Conservation (phyloP, 1,139 yeast species). For the Pneumocystis jirovecii region DNA sequence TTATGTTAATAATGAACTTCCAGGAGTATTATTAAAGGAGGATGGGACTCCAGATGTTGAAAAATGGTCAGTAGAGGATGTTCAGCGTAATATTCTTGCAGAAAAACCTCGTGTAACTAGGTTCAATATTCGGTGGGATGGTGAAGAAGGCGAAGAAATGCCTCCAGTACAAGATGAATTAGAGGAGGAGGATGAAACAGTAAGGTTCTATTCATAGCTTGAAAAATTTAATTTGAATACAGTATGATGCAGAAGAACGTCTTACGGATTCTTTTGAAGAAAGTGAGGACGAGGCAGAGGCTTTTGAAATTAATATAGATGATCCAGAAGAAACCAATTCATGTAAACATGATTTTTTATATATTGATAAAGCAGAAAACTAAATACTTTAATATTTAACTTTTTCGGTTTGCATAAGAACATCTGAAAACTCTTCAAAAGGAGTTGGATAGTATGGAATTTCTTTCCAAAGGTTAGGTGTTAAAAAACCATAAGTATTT, state of each 20-base stretch:
- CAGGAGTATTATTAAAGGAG: constrained; percentile 21
- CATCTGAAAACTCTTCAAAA: constrained; percentile 12
- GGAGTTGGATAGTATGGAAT: constrained; percentile 30
- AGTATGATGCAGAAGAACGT: constrained; percentile 5
- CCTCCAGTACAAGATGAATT: constrained; percentile 14
- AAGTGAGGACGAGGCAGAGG: constrained; percentile 7
- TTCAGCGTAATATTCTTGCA: constrained; percentile 82
- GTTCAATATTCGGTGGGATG: constrained; percentile 79
- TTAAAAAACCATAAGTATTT: constrained; percentile 98
- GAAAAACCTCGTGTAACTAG: constrained; percentile 96
- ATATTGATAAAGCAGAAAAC: neutral
- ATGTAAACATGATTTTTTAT: neutral
- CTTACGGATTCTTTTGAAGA: constrained; percentile 5
- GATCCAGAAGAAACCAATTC: neutral
- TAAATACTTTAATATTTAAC: neutral
- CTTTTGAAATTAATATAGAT: neutral
- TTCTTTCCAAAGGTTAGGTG: constrained; percentile 97
- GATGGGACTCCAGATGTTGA: constrained; percentile 1
- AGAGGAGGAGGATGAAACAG: constrained; percentile 11
- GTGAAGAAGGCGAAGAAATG: constrained; percentile 10
- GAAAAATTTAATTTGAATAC: constrained; percentile 2
- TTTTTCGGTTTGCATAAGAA: constrained; percentile 5
- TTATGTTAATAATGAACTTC: constrained; percentile 93
- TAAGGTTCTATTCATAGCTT: neutral
- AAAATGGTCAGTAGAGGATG: constrained; percentile 49